phyloP scores from a whole-genome alignment of 2,329 filamentous ascomycete genomes.

The Amauroascus niger region DNA sequence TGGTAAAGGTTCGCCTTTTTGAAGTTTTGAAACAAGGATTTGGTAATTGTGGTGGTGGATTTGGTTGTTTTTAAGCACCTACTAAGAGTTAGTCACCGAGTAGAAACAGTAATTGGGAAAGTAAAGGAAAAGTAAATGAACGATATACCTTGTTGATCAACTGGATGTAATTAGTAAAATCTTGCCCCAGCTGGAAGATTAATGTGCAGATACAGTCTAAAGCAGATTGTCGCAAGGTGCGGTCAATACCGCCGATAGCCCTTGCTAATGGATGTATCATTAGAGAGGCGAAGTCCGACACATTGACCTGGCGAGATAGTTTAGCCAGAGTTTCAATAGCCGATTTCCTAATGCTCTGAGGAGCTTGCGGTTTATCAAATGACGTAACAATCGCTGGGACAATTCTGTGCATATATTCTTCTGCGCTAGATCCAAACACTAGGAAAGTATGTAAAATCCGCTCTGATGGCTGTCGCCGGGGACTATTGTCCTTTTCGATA shows the following conservation, averaged over 20 bases:
- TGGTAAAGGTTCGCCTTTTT: slow-evolving; percentile 89
- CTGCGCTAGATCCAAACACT: slow-evolving; percentile 87
- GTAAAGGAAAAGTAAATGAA: not conserved
- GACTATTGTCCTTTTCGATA: slow-evolving; percentile 71
- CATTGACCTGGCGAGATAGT: slow-evolving; percentile 88
- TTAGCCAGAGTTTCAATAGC: slow-evolving; percentile 93
- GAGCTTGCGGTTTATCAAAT: slow-evolving; percentile 81
- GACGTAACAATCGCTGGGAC: slow-evolving; percentile 89
- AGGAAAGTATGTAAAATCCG: slow-evolving; percentile 89
- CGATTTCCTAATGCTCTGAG: slow-evolving; percentile 66
- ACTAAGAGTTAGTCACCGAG: slow-evolving; percentile 12
- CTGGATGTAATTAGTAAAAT: slow-evolving; percentile 88
- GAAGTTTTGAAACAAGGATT: slow-evolving; percentile 79
- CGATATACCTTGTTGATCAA: slow-evolving; percentile 70
- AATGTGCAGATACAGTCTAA: slow-evolving; percentile 90
- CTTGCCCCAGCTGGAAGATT: slow-evolving; percentile 90
- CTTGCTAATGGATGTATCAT: slow-evolving; percentile 90
- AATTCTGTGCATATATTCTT: slow-evolving; percentile 99
- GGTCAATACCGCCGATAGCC: slow-evolving; percentile 64
- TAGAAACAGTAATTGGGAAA: slow-evolving; percentile 3
- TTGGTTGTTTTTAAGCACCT: slow-evolving; percentile 60
- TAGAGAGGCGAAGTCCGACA: slow-evolving; percentile 91
- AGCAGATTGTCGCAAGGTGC: slow-evolving; percentile 65
- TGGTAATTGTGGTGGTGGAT: slow-evolving; percentile 88
- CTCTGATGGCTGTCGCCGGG: slow-evolving; percentile 71